These are phyloP conservation scores for Penicillium fuscoglaucum DNA, from an alignment of 2,329 filamentous ascomycete genomes.

Conservation along the genomic window DNA sequence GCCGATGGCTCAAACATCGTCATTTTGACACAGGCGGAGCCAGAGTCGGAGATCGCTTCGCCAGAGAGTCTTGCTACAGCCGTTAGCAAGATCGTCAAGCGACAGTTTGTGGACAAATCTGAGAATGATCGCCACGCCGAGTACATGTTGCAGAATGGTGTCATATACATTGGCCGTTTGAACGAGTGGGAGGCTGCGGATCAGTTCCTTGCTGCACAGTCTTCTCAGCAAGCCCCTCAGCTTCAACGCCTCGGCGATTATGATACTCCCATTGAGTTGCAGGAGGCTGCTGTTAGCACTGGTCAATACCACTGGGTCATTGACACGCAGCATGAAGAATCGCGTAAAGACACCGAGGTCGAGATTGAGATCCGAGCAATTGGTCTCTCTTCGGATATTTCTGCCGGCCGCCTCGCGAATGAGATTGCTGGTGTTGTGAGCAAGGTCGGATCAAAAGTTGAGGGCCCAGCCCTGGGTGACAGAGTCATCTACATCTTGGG, in stretches of 20 bases:
- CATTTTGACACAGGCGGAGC: constrained; percentile 9
- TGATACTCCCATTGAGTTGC: constrained; percentile 9
- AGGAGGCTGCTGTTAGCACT: not conserved
- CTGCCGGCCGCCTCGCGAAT: not conserved
- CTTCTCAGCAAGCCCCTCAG: constrained; percentile 5
- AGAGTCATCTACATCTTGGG: constrained; percentile 12
- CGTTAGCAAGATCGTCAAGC: constrained; percentile 9
- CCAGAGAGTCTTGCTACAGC: not conserved
- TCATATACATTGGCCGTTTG: constrained; percentile 20
- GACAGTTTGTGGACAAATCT: constrained; percentile 14
- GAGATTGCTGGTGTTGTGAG: constrained; percentile 21
- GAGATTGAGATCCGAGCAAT: constrained; percentile 16
- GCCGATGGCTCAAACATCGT: constrained; percentile 22
- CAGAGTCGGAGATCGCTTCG: not conserved
- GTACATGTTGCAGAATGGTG: constrained; percentile 15
- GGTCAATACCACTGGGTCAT: constrained; percentile 9
- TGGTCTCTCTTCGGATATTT: constrained; percentile 8
- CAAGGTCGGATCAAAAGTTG: constrained; percentile 8
- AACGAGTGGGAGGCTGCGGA: constrained; percentile 14
- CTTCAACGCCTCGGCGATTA: constrained; percentile 8
- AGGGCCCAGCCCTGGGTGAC: constrained; percentile 9
- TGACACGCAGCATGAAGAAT: constrained; percentile 1
- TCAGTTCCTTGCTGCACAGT: constrained; percentile 14
- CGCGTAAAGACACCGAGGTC: constrained; percentile 5
- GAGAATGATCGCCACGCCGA: constrained; percentile 19